A percentile compares a stretch with the other conserved stretches of the same genome.
phyloP scores from a whole-genome alignment of 495 filamentous ascomycete species.

The Cudoniella acicularis region DNA sequence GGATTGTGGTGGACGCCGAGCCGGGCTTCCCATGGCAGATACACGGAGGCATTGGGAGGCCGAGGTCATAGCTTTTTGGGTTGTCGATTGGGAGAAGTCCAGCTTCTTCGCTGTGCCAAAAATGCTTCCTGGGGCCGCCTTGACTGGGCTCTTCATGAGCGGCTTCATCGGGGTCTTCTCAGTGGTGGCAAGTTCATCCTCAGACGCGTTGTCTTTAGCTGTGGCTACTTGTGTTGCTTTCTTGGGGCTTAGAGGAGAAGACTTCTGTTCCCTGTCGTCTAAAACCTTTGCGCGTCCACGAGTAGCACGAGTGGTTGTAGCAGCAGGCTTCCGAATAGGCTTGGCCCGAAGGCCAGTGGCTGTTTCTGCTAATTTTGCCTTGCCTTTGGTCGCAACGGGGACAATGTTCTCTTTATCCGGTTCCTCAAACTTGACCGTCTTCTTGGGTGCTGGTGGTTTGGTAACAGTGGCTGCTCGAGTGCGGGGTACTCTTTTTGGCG shows the following conservation, averaged over 20 bases:
- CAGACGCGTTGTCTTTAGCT: conserved; percentile 34
- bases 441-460: conserved; percentile 37
- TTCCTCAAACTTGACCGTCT: conserved; percentile 53
- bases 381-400: conserved; percentile 20
- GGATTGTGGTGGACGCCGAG: conserved; percentile 40
- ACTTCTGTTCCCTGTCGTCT: conserved; percentile 15
- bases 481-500: conserved; percentile 28
- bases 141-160: conserved; percentile 45
- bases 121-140: conserved; percentile 30
- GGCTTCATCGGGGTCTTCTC: conserved; percentile 46
- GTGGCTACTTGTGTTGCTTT: conserved; percentile 47
- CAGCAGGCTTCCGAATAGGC: conserved; percentile 34
- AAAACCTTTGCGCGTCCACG: conserved; percentile 16
- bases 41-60: conserved; percentile 19
- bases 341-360: conserved; percentile 40
- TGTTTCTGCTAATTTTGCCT: conserved; percentile 28
- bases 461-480: conserved; percentile 33
- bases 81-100: conserved; percentile 21
- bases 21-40: conserved; percentile 41
- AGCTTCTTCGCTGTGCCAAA: conserved; percentile 28
- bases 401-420: conserved; percentile 53
- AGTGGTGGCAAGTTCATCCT: conserved; percentile 50
- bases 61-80: not conserved
- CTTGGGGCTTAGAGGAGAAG: conserved; percentile 48
- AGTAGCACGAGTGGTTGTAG: conserved; percentile 18